Evolutionary conservation across 1,284 basidiomycete species (phyloP), one percentile per base, ranked within the genome.

Genomic region (Anthracocystis walkeri): DNA sequence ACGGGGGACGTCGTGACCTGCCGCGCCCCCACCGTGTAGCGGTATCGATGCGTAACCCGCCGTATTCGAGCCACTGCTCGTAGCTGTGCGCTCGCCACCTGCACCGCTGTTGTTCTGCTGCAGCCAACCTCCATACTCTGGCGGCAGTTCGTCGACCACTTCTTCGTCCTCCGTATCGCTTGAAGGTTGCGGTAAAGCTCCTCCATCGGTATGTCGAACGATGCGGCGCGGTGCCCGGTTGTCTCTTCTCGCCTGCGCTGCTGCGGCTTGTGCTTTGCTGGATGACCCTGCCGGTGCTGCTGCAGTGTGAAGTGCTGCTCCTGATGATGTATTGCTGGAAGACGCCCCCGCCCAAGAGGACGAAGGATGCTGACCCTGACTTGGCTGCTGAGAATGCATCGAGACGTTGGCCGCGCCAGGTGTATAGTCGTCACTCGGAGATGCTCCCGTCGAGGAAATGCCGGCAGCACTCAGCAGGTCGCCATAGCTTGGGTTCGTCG

Each of bases 91-190:
- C 16, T 38, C 14, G 44, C 65, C 55, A 33, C 40, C 42, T 7
- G 46, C 12, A 29, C 38, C 20, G 18, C 42, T 42, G 46, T 25
- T 56, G 12, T 50, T 48, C 40, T 38, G 54, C 44, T 65, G 58
- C n/a, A 70, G 50, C 75, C 75, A 78, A 2, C 75, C 75, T 16
- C 75, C 75, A 27, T 78, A 78, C 38, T 75, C 67, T 18, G 75
- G 75, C 12, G 75, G 75, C 23, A 78, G 48, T 53, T 78, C 75
- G 27, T 75, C 75, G n/a, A 65, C 44, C 46, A 56, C 51, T 12
- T 70, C 71, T 33, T 78, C 75, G 11, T 75, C 75, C 31, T 78
- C 75, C n/a, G 65, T 59, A 44, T 74, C 73, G 57, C 66, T 72
- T 33, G 63, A 63, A 2, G 71, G 71, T 31, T 72, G 68, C n/a